These are phyloP conservation scores for Davidsoniella virescens DNA, from an alignment of 2,329 filamentous ascomycete genomes.

Conservation along the genomic window DNA sequence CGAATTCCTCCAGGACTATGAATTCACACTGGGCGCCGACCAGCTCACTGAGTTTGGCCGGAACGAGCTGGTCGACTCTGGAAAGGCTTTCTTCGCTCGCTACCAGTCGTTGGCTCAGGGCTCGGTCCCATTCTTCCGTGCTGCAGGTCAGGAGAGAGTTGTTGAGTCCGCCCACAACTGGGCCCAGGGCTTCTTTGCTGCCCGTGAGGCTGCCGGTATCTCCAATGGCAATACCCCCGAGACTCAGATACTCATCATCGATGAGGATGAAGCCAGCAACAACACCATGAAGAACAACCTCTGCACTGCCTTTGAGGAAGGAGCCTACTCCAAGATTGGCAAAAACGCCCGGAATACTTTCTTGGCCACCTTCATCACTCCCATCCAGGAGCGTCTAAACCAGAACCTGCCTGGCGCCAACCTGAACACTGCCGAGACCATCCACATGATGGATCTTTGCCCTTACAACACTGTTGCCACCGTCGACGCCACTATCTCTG, in stretches of 20 bases:
- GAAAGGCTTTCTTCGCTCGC: slow-evolving; percentile 56
- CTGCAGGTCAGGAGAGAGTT: slow-evolving; percentile 53
- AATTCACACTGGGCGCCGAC: slow-evolving; percentile 54
- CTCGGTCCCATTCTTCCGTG: slow-evolving; percentile 52
- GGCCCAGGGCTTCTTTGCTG: slow-evolving; percentile 51
- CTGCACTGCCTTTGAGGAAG: slow-evolving; percentile 55
- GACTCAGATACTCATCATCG: slow-evolving; percentile 47
- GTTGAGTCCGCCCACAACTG: slow-evolving; percentile 61
- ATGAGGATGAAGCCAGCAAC: slow-evolving; percentile 50
- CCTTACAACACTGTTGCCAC: slow-evolving; percentile 64
- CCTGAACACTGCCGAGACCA: slow-evolving; percentile 43
- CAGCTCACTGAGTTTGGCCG: slow-evolving; percentile 52
- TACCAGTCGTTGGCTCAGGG: slow-evolving; percentile 47
- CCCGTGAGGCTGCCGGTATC: slow-evolving; percentile 24
- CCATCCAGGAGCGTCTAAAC: slow-evolving; percentile 56
- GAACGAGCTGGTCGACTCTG: slow-evolving; percentile 56
- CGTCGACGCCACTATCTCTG: slow-evolving; percentile 35
- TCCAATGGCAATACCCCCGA: slow-evolving; percentile 27
- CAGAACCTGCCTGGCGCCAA: slow-evolving; percentile 49
- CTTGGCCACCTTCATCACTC: slow-evolving; percentile 44
- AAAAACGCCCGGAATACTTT: slow-evolving; percentile 38
- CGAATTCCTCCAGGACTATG: slow-evolving; percentile 54
- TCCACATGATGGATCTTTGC: slow-evolving; percentile 76
- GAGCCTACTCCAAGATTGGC: slow-evolving; percentile 31
- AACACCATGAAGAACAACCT: slow-evolving; percentile 66